Evolutionary conservation across 2,329 filamentous ascomycete genomes (phyloP).

Genomic region (Neonectria sp.): DNA sequence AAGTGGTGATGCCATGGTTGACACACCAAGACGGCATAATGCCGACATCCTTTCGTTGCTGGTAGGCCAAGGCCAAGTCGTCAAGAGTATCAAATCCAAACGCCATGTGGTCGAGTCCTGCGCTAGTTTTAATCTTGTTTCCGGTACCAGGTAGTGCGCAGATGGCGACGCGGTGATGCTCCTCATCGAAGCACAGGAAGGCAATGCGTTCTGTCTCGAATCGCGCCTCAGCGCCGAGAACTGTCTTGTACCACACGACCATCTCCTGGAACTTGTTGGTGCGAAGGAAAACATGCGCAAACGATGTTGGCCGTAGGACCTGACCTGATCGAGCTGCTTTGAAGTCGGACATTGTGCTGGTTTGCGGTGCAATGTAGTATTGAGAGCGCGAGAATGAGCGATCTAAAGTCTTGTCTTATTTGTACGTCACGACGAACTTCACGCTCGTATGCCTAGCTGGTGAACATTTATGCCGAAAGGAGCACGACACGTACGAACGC

Average conservation of each 20-base stretch:
- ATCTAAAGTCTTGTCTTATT: neutral
- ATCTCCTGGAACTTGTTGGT: constrained; percentile 10
- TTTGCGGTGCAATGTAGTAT: neutral
- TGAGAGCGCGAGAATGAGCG: neutral
- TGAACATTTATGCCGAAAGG: neutral
- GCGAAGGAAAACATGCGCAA: constrained; percentile 20
- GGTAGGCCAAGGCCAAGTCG: constrained; percentile 7
- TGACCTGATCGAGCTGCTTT: neutral
- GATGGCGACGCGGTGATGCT: constrained; percentile 19
- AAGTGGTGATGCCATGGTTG: constrained; percentile 31
- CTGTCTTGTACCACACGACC: constrained; percentile 14
- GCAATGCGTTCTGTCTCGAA: constrained; percentile 16
- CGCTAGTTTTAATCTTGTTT: neutral
- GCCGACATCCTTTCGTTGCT: constrained; percentile 5
- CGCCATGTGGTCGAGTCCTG: constrained; percentile 8
- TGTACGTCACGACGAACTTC: neutral
- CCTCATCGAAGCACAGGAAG: constrained; percentile 13
- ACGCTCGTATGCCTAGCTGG: neutral
- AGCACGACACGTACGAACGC: neutral
- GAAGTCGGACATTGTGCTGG: neutral
- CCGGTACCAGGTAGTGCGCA: neutral
- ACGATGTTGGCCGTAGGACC: neutral
- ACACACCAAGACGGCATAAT: constrained; percentile 27
- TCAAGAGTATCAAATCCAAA: neutral
- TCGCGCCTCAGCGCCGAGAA: constrained; percentile 7